Percentiles rank a stretch among this genome's conserved stretches.
These are phyloP conservation scores for Nepenthes alata DNA, from an alignment of 179 eudicot species.

Conservation along the genomic window DNA sequence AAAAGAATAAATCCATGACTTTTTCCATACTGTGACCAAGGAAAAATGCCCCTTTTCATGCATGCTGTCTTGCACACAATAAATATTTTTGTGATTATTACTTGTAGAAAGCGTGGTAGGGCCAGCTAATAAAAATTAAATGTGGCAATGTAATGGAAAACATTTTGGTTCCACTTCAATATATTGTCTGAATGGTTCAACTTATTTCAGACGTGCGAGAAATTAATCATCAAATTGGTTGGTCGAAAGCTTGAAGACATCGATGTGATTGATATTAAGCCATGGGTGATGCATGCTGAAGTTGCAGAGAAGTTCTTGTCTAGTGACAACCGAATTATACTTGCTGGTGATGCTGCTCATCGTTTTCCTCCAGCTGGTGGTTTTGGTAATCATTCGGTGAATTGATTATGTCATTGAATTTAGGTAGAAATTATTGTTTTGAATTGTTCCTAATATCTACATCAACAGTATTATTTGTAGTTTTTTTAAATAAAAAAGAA, in stretches of 20 bases:
- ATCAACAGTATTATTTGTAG: background rate
- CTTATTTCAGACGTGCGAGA: slow-evolving; percentile 62
- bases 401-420: background rate
- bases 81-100: background rate
- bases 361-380: slow-evolving; percentile 99
- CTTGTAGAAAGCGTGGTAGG: background rate
- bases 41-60: too few relatives aligned
- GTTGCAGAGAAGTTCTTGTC: slow-evolving; percentile 76
- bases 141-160: background rate
- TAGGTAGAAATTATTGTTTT: background rate
- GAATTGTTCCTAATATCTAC: background rate
- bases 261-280: slow-evolving; percentile 66
- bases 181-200: slow-evolving; percentile 8
- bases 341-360: slow-evolving; percentile 96
- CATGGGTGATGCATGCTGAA: slow-evolving; percentile 99
- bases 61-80: background rate
- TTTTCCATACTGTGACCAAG: too few relatives aligned
- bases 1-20: too few relatives aligned
- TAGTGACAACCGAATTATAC: slow-evolving; percentile 40
- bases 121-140: too few relatives aligned
- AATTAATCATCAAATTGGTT: slow-evolving; percentile 53
- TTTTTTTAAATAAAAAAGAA: too few relatives aligned
- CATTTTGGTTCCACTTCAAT: background rate
- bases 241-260: slow-evolving; percentile 80
- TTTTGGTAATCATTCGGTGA: slow-evolving; percentile 48